phyloP scores from a whole-genome alignment of 1,139 yeast genomes.

The Candida dubliniensis region DNA sequence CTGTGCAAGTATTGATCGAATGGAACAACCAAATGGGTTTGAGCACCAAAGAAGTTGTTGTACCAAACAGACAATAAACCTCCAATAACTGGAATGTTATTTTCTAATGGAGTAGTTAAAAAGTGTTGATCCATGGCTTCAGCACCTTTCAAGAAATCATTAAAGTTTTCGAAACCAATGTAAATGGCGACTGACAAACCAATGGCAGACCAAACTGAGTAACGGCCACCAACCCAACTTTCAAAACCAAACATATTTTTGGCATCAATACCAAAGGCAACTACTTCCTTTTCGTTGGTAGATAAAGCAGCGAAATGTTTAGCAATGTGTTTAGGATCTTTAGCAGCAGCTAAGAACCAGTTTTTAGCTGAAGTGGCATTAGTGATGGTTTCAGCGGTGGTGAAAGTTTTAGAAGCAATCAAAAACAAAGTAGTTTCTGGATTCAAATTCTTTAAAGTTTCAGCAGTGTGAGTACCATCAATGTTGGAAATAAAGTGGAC shows the following conservation, averaged over 20 bases:
- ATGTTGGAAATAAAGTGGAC: slow-evolving; percentile 97
- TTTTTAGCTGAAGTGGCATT: slow-evolving; percentile 92
- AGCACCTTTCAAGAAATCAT: slow-evolving; percentile 90
- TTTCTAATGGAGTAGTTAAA: slow-evolving; percentile 75
- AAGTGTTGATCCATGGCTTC: slow-evolving; percentile 96
- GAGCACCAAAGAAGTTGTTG: slow-evolving; percentile 96
- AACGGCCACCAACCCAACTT: slow-evolving; percentile 99
- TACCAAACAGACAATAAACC: slow-evolving; percentile 96
- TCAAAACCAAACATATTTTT: slow-evolving; percentile 98
- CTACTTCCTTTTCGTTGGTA: slow-evolving; percentile 87
- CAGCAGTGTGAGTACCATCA: slow-evolving; percentile 96
- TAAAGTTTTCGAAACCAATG: slow-evolving; percentile 94
- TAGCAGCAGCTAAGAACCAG: slow-evolving; percentile 83
- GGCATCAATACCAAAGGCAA: slow-evolving; percentile 94
- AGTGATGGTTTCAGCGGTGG: slow-evolving; percentile 96
- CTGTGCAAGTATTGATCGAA: slow-evolving; percentile 98
- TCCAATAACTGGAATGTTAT: slow-evolving; percentile 90
- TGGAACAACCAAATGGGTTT: slow-evolving; percentile 97
- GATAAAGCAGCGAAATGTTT: slow-evolving; percentile 97
- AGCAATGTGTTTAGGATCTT: slow-evolving; percentile 73
- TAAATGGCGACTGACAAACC: slow-evolving; percentile 93
- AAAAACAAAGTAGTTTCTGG: slow-evolving; percentile 93
- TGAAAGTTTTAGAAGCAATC: slow-evolving; percentile 96
- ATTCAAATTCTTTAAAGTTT: slow-evolving; percentile 71
- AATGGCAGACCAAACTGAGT: slow-evolving; percentile 98